Conservation (phyloP, 2,329 filamentous ascomycete genomes). For the Trematosphaeria pertusa region DNA sequence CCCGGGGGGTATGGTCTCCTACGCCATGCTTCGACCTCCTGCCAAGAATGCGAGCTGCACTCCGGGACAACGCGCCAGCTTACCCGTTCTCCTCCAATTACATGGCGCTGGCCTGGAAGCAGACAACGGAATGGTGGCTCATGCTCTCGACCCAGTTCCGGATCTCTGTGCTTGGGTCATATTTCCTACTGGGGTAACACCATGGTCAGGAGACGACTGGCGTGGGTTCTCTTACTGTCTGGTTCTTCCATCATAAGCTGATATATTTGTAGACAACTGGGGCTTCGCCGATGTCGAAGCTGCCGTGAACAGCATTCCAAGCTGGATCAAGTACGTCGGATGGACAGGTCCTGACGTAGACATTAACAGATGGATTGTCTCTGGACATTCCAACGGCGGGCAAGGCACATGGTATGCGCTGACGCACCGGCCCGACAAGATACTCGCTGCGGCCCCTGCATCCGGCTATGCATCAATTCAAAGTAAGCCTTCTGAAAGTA, state of each 20-base stretch:
- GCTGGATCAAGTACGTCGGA: conserved; percentile 56
- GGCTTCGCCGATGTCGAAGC: conserved; percentile 63
- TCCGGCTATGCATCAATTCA: conserved; percentile 67
- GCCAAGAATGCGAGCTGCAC: conserved; percentile 47
- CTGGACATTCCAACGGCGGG: conserved; percentile 67
- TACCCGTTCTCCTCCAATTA: conserved; percentile 60
- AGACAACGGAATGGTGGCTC: conserved; percentile 54
- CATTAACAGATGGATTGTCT: conserved; percentile 58
- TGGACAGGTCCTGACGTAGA: conserved; percentile 60
- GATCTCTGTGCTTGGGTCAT: conserved; percentile 63
- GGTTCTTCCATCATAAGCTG: conserved; percentile 2
- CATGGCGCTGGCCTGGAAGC: conserved; percentile 66
- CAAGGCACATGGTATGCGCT: conserved; percentile 65
- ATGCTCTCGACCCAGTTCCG: conserved; percentile 57
- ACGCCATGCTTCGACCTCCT: conserved; percentile 64
- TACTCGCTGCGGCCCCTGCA: conserved; percentile 63
- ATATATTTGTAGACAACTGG: conserved; percentile 54
- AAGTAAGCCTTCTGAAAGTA: conserved; percentile 38
- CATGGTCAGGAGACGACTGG: conserved; percentile 64
- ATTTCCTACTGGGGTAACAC: conserved; percentile 55
- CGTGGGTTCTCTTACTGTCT: conserved; percentile 46
- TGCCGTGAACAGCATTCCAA: conserved; percentile 56
- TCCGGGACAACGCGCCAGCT: conserved; percentile 19
- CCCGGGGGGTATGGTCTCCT: conserved; percentile 62
- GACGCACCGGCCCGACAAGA: conserved; percentile 63